These are phyloP conservation scores for Tilletia setariae DNA, from an alignment of 1,284 basidiomycete genomes.

Conservation along the genomic window DNA sequence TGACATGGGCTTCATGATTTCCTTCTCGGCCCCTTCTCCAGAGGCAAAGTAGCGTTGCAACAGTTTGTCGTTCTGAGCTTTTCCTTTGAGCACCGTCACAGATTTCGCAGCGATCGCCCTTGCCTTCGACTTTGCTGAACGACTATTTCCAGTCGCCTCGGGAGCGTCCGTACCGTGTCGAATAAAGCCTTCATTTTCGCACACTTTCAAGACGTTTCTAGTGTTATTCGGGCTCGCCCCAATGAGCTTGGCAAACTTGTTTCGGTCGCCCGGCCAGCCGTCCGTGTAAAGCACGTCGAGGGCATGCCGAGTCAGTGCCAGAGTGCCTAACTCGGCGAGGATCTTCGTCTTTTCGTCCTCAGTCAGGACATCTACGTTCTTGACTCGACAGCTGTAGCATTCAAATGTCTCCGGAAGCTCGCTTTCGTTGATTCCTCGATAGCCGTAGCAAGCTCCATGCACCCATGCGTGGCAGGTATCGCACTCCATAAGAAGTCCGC, in stretches of 20 bases:
- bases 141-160: neutral
- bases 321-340: slow-evolving; percentile 15
- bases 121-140: slow-evolving; percentile 12
- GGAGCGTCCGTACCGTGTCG: neutral
- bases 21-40: slow-evolving; percentile 10
- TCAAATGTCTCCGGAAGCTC: slow-evolving; percentile 7
- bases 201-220: slow-evolving; percentile 5
- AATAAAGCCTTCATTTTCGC: slow-evolving; percentile 17
- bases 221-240: slow-evolving; percentile 12
- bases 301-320: slow-evolving; percentile 17
- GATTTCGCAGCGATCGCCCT: neutral
- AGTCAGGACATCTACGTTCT: neutral
- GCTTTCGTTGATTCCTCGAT: neutral
- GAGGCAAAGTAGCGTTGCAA: slow-evolving; percentile 11
- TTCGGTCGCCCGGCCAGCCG: slow-evolving; percentile 13
- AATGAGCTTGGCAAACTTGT: slow-evolving; percentile 7
- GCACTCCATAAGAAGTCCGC: neutral
- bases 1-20: slow-evolving; percentile 4
- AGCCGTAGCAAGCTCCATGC: slow-evolving; percentile 19
- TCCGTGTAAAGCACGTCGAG: slow-evolving; percentile 16
- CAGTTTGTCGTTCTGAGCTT: neutral
- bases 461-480: neutral
- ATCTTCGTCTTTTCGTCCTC: slow-evolving; percentile 8
- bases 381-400: slow-evolving; percentile 17
- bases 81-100: slow-evolving; percentile 5